Conservation (phyloP, 371 early-diverging fungal species). For the Apophysomyces trapeziformis region DNA sequence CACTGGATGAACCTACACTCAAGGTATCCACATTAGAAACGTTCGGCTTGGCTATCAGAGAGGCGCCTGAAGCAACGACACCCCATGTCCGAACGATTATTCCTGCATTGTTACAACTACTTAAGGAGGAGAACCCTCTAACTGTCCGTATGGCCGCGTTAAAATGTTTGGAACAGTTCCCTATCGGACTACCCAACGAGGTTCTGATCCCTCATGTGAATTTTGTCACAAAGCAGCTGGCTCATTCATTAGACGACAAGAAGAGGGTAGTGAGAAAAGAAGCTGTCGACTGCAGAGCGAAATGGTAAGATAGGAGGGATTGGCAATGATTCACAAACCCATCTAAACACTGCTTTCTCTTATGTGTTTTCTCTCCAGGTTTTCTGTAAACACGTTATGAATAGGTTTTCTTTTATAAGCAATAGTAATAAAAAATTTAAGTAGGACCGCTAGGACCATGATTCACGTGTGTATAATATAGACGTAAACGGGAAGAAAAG, state of each 20-base stretch:
- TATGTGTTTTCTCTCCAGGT: background rate
- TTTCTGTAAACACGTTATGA: too few species aligned
- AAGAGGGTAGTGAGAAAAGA: slow-evolving; percentile 88
- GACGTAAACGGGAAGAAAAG: too few species aligned
- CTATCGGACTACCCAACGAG: slow-evolving; percentile 63
- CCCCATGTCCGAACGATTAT: slow-evolving; percentile 59
- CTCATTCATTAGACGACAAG: slow-evolving; percentile 77
- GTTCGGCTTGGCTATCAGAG: slow-evolving; percentile 63
- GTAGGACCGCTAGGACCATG: too few species aligned
- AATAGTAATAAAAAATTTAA: too few species aligned
- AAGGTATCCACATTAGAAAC: slow-evolving; percentile 81
- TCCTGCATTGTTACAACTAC: slow-evolving; percentile 49
- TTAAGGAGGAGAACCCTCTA: slow-evolving; percentile 48
- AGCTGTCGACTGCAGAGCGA: slow-evolving; percentile 84
- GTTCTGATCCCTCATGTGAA: slow-evolving; percentile 65
- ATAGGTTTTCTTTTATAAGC: too few species aligned
- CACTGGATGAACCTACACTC: slow-evolving; percentile 63
- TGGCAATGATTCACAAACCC: background rate
- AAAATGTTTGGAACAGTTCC: slow-evolving; percentile 69
- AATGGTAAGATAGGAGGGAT: slow-evolving; percentile 67
- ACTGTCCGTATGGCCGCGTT: slow-evolving; percentile 73
- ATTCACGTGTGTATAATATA: too few species aligned
- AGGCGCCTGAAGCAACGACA: slow-evolving; percentile 66
- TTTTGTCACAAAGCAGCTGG: slow-evolving; percentile 66
- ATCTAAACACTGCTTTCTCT: background rate